Evolutionary conservation across 371 early-diverging fungal genomes (phyloP), one percentile per base, ranked within the genome.

Genomic region (Syncephalis plumigaleata): DNA sequence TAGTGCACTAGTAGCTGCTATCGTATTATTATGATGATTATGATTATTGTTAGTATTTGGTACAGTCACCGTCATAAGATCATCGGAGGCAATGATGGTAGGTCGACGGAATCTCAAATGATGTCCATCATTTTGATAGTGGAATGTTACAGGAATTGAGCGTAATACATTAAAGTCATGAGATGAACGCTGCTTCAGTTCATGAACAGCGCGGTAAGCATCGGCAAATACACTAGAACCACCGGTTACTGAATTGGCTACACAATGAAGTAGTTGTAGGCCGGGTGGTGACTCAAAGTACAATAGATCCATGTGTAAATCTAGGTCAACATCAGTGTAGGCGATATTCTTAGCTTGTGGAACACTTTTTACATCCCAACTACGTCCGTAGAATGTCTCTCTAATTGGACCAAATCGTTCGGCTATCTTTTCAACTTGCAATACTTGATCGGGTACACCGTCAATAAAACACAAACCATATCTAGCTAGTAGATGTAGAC

Each of bases 271-370:
- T 27, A 89, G 59, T 55, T 91, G 90, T 21, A 91, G 55, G 0
- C 86, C 90, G 2, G 91, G 90, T 3, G 91, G 90, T 5, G 81
- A 64, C 54, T 91, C 89, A 60, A 77, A 73, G 55, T 82, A 85
- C 88, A 88, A 65, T 45, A 91, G 65, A 69, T 91, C 91, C 91
- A 90, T 90, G 57, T 91, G 91, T 47, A 86, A 73, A 1, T 86
- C 88, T 13, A 91, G 69, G 52, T 78, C 73, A 24, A 89, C 59
- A 48, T 68, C 66, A 1, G 91, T 89, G 52, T 91, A 91, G 9
- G 91, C 91, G 55, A 91, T 83, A 59, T 91, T 91, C 51, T 73
- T 79, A 15, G 87, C 77, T 39, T 84, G 63, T 2, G 78, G 78
- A 7, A 78, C 67, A 31, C 73, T 81, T 56, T 77, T 78, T 31